Evolutionary conservation across 2,329 filamentous ascomycete genomes (phyloP), one percentile per base, ranked within the genome.

Genomic region (Fusarium cyanostomum): DNA sequence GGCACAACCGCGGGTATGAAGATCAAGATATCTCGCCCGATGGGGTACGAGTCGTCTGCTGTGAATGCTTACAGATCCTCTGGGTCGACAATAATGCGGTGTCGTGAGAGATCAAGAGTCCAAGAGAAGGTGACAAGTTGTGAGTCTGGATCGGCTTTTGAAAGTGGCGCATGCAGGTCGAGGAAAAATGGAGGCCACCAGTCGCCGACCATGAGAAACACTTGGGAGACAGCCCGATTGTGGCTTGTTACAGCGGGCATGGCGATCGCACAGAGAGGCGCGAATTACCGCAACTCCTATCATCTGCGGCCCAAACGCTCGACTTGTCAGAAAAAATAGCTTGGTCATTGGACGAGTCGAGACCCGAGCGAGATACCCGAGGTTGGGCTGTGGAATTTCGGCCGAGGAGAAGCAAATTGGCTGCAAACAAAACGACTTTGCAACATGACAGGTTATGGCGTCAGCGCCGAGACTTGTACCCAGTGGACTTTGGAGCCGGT

Each of bases 381-480:
- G 46, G 34, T 21, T 21, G 21, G 12, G 39, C 16, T 13, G 31
- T 18, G 26, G 8, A 26, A 41, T 21, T 8, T 57, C 49, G 42
- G 35, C 35, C 31, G 49, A 44, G 21, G 42, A 41, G 34, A 27
- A 51, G 46, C 24, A 28, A 16, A 33, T 51, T 48, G 16, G 41
- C 16, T 21, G 37, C 43, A 28, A 43, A n/a, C 7, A 13, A 28
- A 43, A n/a, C 7, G 26, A 24, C 44, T 44, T 15, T 44, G 37
- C n/a, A 37, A 38, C 27, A 15, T 43, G 37, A 59, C 33, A 54
- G 43, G 18, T 27, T 27, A 66, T 69, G 58, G 58, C 56, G 64
- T 68, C 56, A 69, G 50, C 41, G 30, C 34, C 21, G 57, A 52
- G 53, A 38, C 33, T 27, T 34, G 50, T 58, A 31, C 26, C 8